These are phyloP conservation scores for Chrysanthemum makinoi DNA, from an alignment of 129 eudicot species.

Conservation along the genomic window DNA sequence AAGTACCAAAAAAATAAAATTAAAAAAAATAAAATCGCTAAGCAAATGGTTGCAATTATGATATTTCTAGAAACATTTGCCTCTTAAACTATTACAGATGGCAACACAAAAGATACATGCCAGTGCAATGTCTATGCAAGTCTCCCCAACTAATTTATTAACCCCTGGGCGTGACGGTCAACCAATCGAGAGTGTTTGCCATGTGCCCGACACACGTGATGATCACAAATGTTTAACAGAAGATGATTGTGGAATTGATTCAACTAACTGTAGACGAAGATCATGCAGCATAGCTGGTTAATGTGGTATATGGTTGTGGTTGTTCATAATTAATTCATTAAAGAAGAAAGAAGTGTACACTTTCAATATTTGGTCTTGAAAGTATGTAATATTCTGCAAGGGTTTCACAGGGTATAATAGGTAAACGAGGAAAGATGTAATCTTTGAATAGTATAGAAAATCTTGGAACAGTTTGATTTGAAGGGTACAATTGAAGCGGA, in stretches of 20 bases:
- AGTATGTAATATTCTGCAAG: constrained; percentile 11
- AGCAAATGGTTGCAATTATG: too few relatives aligned
- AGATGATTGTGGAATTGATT: constrained; percentile 90
- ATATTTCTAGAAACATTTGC: too few relatives aligned
- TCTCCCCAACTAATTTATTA: constrained; percentile 59
- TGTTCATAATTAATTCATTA: constrained; percentile 24
- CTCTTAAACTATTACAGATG: constrained; percentile 40
- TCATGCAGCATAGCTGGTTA: constrained; percentile 90
- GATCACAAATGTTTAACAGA: constrained; percentile 76
- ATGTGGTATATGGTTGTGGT: constrained; percentile 90
- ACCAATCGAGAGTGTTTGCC: constrained; percentile 76
- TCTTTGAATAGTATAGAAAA: constrained; percentile 14
- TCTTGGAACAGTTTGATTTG: not conserved
- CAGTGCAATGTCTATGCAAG: constrained; percentile 73
- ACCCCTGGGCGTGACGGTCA: constrained; percentile 31
- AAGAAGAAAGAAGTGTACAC: constrained; percentile 11
- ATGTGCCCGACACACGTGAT: constrained; percentile 52
- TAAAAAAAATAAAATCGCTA: too few relatives aligned
- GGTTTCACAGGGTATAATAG: constrained; percentile 24
- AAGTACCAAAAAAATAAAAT: too few relatives aligned
- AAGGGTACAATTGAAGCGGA: constrained; percentile 2
- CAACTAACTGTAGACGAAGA: constrained; percentile 68
- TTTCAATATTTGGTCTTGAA: constrained; percentile 29
- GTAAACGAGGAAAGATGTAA: constrained; percentile 17
- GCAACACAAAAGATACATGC: constrained; percentile 44